phyloP scores from a whole-genome alignment of 768 basidiomycete genomes.

The Pisolithus tinctorius region DNA sequence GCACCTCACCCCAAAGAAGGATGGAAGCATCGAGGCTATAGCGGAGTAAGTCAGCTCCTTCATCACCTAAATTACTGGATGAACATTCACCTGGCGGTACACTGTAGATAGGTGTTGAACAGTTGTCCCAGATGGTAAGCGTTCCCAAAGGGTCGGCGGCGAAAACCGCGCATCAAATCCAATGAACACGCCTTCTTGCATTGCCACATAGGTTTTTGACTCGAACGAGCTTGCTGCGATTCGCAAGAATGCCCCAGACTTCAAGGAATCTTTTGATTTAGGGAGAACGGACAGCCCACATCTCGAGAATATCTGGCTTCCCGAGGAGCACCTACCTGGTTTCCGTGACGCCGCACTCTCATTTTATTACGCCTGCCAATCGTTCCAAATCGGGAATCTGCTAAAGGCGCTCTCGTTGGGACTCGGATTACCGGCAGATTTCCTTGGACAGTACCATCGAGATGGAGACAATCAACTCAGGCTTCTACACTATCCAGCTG shows the following conservation, averaged over 20 bases:
- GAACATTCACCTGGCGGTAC: no score
- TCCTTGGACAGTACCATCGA: conserved; percentile 38
- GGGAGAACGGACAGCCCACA: conserved; percentile 33
- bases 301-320: conserved; percentile 55
- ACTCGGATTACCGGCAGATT: conserved; percentile 34
- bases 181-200: neutral
- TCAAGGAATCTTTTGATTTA: conserved; percentile 53
- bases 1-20: conserved; percentile 42
- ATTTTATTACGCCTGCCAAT: conserved; percentile 42
- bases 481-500: conserved; percentile 49
- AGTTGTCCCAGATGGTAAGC: conserved; percentile 24
- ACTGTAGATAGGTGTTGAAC: conserved; percentile 35
- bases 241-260: conserved; percentile 28
- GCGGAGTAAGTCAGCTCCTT: conserved; percentile 9
- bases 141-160: neutral
- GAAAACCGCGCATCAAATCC: neutral
- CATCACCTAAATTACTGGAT: neutral
- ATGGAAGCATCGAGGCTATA: conserved; percentile 38
- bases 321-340: conserved; percentile 44
- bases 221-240: conserved; percentile 20
- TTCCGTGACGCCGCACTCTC: conserved; percentile 46
- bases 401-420: conserved; percentile 44
- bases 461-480: conserved; percentile 47
- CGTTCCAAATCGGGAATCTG: conserved; percentile 28
- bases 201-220: conserved; percentile 25